A percentile compares a stretch with the other conserved stretches of the same genome.
Conservation (phyloP, 139 green algal species). For the Coelastrella sp. region DNA sequence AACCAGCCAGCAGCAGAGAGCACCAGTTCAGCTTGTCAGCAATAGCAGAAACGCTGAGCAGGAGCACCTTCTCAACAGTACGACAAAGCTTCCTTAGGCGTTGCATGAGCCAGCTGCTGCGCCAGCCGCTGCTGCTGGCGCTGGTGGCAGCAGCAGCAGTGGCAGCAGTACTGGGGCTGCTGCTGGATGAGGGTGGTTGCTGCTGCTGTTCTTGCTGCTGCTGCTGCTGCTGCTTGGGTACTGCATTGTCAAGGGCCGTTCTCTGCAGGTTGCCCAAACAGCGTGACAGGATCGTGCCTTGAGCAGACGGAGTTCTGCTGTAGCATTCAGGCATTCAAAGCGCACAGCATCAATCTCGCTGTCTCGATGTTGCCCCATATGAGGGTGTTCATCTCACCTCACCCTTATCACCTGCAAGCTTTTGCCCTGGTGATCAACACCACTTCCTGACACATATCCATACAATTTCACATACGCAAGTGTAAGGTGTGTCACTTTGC, state of each 20-base stretch:
- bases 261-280: background rate
- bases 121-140: background rate
- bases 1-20: background rate
- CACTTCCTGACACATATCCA: background rate
- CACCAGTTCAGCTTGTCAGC: slow-evolving; percentile 32
- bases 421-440: background rate
- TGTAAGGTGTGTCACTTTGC: background rate
- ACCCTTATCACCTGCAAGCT: background rate
- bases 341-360: too few species aligned
- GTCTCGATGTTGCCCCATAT: too few species aligned
- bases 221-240: background rate
- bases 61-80: background rate
- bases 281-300: background rate
- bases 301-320: background rate
- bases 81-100: background rate
- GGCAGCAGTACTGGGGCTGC: slow-evolving; percentile 1
- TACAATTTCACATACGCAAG: background rate
- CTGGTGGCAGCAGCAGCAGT: background rate
- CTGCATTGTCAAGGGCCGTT: background rate
- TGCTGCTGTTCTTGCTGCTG: background rate
- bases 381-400: too few species aligned
- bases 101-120: background rate
- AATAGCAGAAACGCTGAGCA: background rate
- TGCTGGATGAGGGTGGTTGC: background rate
- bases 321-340: background rate